These are phyloP conservation scores for Trichoderma arundinaceum DNA, from an alignment of 2,329 filamentous ascomycete genomes.

Conservation along the genomic window DNA sequence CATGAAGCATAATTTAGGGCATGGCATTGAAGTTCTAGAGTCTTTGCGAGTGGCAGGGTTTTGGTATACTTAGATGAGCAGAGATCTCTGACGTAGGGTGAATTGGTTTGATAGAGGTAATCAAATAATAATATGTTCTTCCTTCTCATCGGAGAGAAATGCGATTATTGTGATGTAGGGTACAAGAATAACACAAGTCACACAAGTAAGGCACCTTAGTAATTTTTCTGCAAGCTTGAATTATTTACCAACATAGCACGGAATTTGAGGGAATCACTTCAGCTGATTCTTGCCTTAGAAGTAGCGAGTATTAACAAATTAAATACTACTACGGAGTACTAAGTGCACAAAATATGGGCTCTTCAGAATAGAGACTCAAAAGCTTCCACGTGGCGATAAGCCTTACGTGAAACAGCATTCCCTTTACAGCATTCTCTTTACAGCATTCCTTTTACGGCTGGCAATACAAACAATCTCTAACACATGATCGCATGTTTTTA, in stretches of 20 bases:
- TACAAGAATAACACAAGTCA: too few relatives aligned
- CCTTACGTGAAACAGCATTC: slow-evolving; percentile 13
- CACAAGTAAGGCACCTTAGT: too few relatives aligned
- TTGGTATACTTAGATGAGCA: background rate
- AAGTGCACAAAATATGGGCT: background rate
- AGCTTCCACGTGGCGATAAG: slow-evolving; percentile 5
- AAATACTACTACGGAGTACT: too few relatives aligned
- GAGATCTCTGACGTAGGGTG: background rate
- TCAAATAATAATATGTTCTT: background rate
- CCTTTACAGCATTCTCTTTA: background rate
- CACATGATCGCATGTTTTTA: background rate
- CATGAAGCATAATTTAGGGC: background rate
- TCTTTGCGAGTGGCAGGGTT: background rate
- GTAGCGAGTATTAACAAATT: background rate
- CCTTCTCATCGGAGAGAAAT: background rate
- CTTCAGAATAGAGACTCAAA: background rate
- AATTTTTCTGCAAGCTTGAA: too few relatives aligned
- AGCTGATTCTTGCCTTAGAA: background rate
- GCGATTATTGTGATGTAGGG: too few relatives aligned
- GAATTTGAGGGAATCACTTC: too few relatives aligned
- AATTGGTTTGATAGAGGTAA: background rate
- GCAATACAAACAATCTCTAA: background rate
- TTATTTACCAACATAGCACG: too few relatives aligned
- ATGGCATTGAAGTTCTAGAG: slow-evolving; percentile 7
- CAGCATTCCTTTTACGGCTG: background rate